Conservation (phyloP, 2,329 filamentous ascomycete genomes). For the Fonsecaea nubica region DNA sequence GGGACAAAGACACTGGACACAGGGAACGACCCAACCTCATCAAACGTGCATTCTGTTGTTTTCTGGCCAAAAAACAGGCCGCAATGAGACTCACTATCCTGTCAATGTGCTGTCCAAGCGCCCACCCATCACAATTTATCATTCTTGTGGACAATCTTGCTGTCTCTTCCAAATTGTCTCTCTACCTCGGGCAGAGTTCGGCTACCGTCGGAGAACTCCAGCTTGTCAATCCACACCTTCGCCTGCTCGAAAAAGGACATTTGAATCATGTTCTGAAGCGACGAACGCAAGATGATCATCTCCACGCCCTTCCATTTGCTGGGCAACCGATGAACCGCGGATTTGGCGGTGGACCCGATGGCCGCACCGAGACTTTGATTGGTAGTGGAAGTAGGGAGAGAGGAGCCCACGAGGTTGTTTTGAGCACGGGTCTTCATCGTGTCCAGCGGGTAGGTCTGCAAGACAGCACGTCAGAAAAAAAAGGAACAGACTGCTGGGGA, state of each 20-base stretch:
- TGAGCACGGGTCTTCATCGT: slow-evolving; percentile 58
- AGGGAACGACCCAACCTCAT: not conserved
- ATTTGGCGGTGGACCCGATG: slow-evolving; percentile 22
- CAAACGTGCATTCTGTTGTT: not conserved
- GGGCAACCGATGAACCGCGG: slow-evolving; percentile 45
- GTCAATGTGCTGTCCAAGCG: not conserved
- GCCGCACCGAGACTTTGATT: slow-evolving; percentile 9
- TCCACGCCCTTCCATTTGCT: slow-evolving; percentile 58
- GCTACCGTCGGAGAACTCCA: slow-evolving; percentile 43
- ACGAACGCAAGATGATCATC: slow-evolving; percentile 54
- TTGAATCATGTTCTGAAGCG: slow-evolving; percentile 57
- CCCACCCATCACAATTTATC: slow-evolving; percentile 26
- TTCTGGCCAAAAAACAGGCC: not conserved
- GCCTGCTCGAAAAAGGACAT: slow-evolving; percentile 56
- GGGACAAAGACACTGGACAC: not conserved
- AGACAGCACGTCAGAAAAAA: slow-evolving; percentile 7
- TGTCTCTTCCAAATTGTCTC: slow-evolving; percentile 38
- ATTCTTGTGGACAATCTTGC: slow-evolving; percentile 32
- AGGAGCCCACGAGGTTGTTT: slow-evolving; percentile 51
- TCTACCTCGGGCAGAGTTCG: slow-evolving; percentile 38
- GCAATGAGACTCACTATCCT: not conserved
- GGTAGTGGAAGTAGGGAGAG: slow-evolving; percentile 1
- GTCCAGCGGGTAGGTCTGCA: slow-evolving; percentile 56
- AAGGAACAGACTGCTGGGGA: not conserved
- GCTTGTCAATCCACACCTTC: slow-evolving; percentile 51